Evolutionary conservation across 1,139 yeast species (phyloP).

Genomic region (Yamadazyma conglobata): DNA sequence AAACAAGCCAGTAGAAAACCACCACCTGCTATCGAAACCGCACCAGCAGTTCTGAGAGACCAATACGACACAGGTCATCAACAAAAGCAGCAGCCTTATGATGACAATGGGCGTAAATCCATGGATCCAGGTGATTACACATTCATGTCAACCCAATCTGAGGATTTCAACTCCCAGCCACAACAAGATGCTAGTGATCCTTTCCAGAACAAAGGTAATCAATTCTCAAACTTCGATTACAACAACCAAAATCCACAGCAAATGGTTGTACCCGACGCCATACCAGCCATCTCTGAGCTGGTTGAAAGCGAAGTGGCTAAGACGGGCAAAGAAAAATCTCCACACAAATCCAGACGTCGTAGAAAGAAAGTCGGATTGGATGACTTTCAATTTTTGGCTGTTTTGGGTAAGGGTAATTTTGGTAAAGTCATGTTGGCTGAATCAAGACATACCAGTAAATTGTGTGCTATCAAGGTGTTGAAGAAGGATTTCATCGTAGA

Average conservation of each 20-base stretch:
- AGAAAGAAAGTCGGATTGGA: conserved; percentile 84
- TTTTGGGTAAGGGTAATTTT: conserved; percentile 94
- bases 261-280: conserved; percentile 7
- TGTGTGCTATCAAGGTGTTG: conserved; percentile 93
- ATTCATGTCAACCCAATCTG: conserved; percentile 20
- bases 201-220: conserved; percentile 13
- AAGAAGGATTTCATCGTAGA: conserved; percentile 94
- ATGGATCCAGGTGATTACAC: conserved; percentile 20
- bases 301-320: conserved; percentile 1
- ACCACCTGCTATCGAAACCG: conserved; percentile 18
- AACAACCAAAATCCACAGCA: conserved; percentile 18
- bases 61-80: conserved; percentile 11
- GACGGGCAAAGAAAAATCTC: conserved; percentile 2
- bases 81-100: conserved; percentile 6
- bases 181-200: conserved; percentile 10
- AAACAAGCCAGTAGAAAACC: conserved; percentile 22
- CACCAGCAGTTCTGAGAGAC: conserved; percentile 13
- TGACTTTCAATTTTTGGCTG: conserved; percentile 91
- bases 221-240: conserved; percentile 33
- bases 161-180: conserved; percentile 13
- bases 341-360: conserved; percentile 25
- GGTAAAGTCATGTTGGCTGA: conserved; percentile 98
- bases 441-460: conserved; percentile 69
- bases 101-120: conserved; percentile 11
- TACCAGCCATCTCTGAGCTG: conserved; percentile 8